phyloP scores from a whole-genome alignment of 176 grass and related monocot genomes.

The Carex kokanica region DNA sequence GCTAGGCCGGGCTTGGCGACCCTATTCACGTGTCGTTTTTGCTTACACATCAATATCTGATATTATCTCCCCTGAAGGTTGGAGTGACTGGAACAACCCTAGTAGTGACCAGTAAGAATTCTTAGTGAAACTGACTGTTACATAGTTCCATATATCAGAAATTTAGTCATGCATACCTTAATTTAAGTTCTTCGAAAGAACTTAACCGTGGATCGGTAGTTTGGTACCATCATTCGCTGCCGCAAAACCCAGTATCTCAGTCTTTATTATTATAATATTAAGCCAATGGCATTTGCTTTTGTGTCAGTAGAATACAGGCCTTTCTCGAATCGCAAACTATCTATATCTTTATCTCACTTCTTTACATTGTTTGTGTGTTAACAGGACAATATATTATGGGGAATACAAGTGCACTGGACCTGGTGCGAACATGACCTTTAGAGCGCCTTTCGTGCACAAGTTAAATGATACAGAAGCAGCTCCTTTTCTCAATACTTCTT shows the following conservation, averaged over 20 bases:
- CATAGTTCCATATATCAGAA: not conserved
- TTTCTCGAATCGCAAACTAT: not conserved
- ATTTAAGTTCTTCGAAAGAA: not conserved
- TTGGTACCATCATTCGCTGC: not conserved
- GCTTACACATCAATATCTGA: slow-evolving; percentile 68
- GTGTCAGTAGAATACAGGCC: not conserved
- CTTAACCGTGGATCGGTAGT: not conserved
- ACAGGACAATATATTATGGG: slow-evolving; percentile 75
- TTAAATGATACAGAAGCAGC: slow-evolving; percentile 62
- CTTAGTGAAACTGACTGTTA: not conserved
- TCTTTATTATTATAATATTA: not conserved
- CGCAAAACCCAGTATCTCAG: not conserved
- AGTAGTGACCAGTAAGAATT: slow-evolving; percentile 65
- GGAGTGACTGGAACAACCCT: slow-evolving; percentile 81
- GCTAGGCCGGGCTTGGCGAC: slow-evolving; percentile 77
- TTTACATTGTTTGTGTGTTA: not conserved
- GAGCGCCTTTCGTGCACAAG: slow-evolving; percentile 48
- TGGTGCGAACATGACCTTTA: slow-evolving; percentile 52
- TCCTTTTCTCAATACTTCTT: slow-evolving; percentile 65
- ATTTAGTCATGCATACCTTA: not conserved
- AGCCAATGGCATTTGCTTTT: not conserved
- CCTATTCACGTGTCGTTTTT: slow-evolving; percentile 66
- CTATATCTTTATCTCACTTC: slow-evolving; percentile 8
- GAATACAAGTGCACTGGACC: slow-evolving; percentile 69
- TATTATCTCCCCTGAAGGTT: slow-evolving; percentile 65